These are phyloP conservation scores for Fragaria vesca DNA, from an alignment of 306 rosid species.

Conservation along the genomic window DNA sequence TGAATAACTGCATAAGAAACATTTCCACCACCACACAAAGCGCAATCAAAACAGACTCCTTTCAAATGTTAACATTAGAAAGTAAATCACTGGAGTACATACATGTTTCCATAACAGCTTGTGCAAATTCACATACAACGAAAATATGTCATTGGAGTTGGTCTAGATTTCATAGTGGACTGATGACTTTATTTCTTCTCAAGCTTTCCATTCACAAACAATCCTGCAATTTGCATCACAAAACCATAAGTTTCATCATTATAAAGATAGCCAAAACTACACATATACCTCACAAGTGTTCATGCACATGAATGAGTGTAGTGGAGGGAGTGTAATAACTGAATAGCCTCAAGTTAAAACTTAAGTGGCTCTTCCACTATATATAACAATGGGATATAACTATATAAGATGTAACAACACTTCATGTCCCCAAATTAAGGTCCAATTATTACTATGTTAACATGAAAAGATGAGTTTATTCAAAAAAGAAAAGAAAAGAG, in stretches of 20 bases:
- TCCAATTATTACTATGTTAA: neutral
- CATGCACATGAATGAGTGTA: neutral
- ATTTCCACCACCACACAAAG: constrained; percentile 11
- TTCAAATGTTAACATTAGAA: neutral
- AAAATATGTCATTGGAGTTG: constrained; percentile 11
- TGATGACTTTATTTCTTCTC: constrained; percentile 28
- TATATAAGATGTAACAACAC: neutral
- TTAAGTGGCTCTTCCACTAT: neutral
- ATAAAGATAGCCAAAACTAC: neutral
- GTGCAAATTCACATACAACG: constrained; percentile 1
- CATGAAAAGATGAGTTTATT: too few species aligned
- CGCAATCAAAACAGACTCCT: constrained; percentile 3
- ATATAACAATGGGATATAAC: neutral
- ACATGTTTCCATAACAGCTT: constrained; percentile 4
- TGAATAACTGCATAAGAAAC: neutral
- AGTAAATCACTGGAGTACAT: constrained; percentile 3
- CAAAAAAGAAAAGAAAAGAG: neutral
- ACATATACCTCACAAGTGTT: neutral
- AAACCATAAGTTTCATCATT: neutral
- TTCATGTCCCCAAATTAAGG: neutral
- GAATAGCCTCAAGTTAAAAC: neutral
- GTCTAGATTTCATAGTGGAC: constrained; percentile 2
- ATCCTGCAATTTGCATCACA: constrained; percentile 31
- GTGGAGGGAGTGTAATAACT: neutral
- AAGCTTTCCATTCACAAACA: constrained; percentile 18